Percentiles rank a stretch among this genome's conserved stretches.
These are phyloP conservation scores for Naganishia albida DNA, from an alignment of 1,284 basidiomycete species.

Conservation along the genomic window DNA sequence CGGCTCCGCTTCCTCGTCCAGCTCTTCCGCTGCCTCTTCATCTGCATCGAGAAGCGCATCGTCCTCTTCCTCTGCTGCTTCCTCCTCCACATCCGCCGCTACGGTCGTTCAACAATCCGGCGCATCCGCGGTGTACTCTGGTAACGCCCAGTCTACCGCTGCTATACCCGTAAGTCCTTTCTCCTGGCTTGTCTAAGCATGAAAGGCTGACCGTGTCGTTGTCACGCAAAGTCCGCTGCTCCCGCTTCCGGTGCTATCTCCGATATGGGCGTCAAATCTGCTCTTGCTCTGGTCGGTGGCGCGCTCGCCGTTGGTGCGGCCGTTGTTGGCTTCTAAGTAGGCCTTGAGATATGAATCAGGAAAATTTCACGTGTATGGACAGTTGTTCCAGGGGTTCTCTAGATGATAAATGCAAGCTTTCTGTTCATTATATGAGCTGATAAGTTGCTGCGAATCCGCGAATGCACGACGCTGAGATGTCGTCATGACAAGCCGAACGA, in stretches of 20 bases:
- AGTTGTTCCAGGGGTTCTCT: neutral
- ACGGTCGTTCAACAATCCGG: constrained; percentile 1
- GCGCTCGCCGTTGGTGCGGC: constrained; percentile 6
- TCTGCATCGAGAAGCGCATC: constrained; percentile 39
- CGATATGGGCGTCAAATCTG: neutral
- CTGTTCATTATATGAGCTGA: neutral
- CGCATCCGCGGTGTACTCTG: constrained; percentile 15
- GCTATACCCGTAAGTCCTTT: constrained; percentile 3
- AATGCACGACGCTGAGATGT: too few relatives aligned
- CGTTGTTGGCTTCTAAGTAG: neutral
- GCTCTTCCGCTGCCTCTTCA: constrained; percentile 39
- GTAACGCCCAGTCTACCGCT: constrained; percentile 19
- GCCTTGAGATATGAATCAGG: neutral
- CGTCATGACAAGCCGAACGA: too few relatives aligned
- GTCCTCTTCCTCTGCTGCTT: constrained; percentile 38
- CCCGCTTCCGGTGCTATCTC: neutral
- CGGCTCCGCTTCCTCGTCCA: constrained; percentile 38
- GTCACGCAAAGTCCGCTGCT: neutral
- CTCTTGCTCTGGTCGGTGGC: neutral
- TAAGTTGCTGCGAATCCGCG: too few relatives aligned
- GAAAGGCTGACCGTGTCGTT: too few relatives aligned
- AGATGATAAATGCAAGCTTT: constrained; percentile 5
- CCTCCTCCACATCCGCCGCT: constrained; percentile 16
- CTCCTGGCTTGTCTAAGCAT: too few relatives aligned
- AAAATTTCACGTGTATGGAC: too few relatives aligned